phyloP scores from a whole-genome alignment of 2,329 filamentous ascomycete species.

The Exophiala calicioides region DNA sequence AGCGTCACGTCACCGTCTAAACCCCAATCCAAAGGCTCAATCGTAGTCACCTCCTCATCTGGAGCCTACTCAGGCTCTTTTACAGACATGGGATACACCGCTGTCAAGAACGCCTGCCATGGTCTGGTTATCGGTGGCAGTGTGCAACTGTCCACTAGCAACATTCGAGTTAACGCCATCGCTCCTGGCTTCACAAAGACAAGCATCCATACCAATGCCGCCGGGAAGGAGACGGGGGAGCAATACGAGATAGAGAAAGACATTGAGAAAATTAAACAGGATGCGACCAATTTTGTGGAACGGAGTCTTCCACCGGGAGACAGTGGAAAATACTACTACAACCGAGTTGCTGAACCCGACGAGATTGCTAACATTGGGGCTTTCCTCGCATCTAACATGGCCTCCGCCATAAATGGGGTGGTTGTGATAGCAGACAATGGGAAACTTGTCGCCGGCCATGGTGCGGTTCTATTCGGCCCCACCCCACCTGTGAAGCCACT shows the following conservation, averaged over 20 bases:
- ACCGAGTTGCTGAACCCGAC: constrained; percentile 2
- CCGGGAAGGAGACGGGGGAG: too few relatives aligned
- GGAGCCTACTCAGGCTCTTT: background rate
- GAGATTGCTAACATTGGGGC: constrained; percentile 15
- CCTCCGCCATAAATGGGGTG: background rate
- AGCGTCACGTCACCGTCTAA: background rate
- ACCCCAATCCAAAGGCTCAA: background rate
- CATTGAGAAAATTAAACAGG: background rate
- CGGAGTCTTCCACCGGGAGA: background rate
- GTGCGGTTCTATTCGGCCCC: background rate
- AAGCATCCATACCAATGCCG: background rate
- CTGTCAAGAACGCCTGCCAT: too few relatives aligned
- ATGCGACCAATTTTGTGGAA: background rate
- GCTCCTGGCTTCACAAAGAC: background rate
- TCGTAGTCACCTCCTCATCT: background rate
- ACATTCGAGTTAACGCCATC: constrained; percentile 5
- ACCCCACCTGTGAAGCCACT: background rate
- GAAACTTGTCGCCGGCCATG: background rate
- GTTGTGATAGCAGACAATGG: background rate
- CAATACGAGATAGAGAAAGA: too few relatives aligned
- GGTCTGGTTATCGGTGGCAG: background rate
- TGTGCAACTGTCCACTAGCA: constrained; percentile 5
- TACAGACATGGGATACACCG: background rate
- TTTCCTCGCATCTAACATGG: constrained; percentile 36
- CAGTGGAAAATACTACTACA: constrained; percentile 1